Conservation (phyloP, 306 rosid genomes). For the Castanea crenata region DNA sequence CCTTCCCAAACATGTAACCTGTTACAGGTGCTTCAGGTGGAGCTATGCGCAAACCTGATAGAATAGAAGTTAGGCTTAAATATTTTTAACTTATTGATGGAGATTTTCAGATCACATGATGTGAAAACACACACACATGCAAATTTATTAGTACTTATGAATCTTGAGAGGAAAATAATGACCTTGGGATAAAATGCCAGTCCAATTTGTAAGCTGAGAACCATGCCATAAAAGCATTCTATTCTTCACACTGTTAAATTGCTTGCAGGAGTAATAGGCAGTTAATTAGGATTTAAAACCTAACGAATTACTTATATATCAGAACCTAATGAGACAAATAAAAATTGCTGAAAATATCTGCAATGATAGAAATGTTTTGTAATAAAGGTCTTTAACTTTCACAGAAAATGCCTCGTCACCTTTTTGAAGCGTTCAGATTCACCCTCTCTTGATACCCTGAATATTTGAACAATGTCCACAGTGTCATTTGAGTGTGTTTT, state of each 20-base stretch:
- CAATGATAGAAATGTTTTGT: background rate
- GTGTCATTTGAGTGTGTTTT: conserved; percentile 78
- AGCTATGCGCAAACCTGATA: conserved; percentile 92
- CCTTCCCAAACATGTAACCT: conserved; percentile 98
- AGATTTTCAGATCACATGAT: background rate
- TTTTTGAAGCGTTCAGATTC: conserved; percentile 73
- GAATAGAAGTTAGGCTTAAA: conserved; percentile 7
- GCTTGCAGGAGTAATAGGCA: conserved; percentile 23
- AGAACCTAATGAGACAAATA: conserved; percentile 1
- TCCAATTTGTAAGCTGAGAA: conserved; percentile 94
- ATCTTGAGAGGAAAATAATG: conserved; percentile 17
- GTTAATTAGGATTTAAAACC: conserved; percentile 12
- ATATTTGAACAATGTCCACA: conserved; percentile 69
- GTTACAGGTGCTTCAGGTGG: conserved; percentile 96
- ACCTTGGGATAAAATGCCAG: conserved; percentile 99
- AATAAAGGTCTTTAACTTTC: background rate
- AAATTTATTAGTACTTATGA: background rate
- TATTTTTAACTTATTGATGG: conserved; percentile 19
- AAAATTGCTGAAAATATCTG: conserved; percentile 3
- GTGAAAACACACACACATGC: background rate
- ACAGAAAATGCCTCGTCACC: conserved; percentile 43
- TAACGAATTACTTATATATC: background rate
- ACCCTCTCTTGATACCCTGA: conserved; percentile 59
- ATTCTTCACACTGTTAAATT: conserved; percentile 68
- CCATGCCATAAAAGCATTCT: conserved; percentile 98